Conservation (phyloP, 1,284 basidiomycete species). For the Austroboletus niveus region DNA sequence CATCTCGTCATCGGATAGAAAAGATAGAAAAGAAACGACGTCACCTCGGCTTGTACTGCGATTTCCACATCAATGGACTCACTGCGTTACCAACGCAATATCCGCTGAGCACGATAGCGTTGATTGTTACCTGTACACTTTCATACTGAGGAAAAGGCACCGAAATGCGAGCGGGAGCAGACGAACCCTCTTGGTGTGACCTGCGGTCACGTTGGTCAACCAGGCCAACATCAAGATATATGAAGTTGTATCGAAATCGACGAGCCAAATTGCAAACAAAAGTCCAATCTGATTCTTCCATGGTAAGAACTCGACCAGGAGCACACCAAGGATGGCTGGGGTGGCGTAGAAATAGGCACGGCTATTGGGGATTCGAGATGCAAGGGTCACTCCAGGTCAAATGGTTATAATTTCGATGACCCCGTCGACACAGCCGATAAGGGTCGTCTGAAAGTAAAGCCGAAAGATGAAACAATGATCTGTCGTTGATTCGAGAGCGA, state of each 20-base stretch:
- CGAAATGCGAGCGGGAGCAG: neutral
- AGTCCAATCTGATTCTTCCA: conserved; percentile 48
- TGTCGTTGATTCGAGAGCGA: conserved; percentile 32
- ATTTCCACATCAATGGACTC: conserved; percentile 74
- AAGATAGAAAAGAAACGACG: neutral
- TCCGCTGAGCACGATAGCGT: conserved; percentile 68
- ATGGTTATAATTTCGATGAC: conserved; percentile 62
- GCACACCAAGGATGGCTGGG: conserved; percentile 58
- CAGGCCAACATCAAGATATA: conserved; percentile 62
- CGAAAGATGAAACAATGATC: conserved; percentile 69
- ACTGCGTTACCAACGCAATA: conserved; percentile 70
- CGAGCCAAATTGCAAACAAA: conserved; percentile 56
- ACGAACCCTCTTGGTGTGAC: conserved; percentile 64
- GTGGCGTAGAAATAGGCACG: conserved; percentile 66
- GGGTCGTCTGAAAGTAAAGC: conserved; percentile 69
- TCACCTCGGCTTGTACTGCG: conserved; percentile 61
- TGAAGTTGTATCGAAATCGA: conserved; percentile 59
- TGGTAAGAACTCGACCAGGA: conserved; percentile 52
- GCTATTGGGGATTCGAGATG: conserved; percentile 48
- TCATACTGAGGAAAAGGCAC: neutral
- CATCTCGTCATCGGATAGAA: no score
- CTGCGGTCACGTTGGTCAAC: conserved; percentile 66
- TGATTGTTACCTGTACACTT: conserved; percentile 47
- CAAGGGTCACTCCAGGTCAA: conserved; percentile 55
- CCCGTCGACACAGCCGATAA: conserved; percentile 69